Evolutionary conservation across 805 yeast species (phyloP).

Genomic region (Candida silvicultrix): DNA sequence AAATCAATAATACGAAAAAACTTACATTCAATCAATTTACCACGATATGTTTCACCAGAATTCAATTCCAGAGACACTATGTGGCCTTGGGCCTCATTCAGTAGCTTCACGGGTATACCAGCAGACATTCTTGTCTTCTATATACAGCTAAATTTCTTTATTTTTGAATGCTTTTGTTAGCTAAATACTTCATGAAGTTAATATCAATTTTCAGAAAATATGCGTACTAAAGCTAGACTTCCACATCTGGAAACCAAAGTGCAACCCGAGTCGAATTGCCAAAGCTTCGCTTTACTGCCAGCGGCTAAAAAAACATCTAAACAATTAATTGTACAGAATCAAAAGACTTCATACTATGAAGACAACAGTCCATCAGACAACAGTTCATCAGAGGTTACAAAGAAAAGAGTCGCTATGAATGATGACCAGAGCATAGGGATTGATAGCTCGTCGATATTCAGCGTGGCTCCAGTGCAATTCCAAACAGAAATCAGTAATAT

Average conservation of each 20-base stretch:
- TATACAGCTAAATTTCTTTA: background rate
- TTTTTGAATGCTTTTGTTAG: too few species aligned
- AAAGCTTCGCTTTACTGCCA: background rate
- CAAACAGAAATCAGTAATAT: constrained; percentile 42
- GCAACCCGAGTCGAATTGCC: background rate
- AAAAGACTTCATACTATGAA: background rate
- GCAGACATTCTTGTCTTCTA: constrained; percentile 26
- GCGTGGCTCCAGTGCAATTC: constrained; percentile 41
- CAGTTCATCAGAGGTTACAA: too few species aligned
- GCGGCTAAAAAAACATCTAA: background rate
- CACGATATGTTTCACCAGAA: constrained; percentile 84
- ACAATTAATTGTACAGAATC: too few species aligned
- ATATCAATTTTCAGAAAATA: background rate
- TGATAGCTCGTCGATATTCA: constrained; percentile 13
- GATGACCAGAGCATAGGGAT: constrained; percentile 6
- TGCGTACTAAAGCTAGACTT: background rate
- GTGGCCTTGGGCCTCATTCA: constrained; percentile 90
- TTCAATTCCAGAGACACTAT: constrained; percentile 73
- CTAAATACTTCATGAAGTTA: background rate
- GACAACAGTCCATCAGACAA: too few species aligned
- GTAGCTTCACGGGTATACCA: constrained; percentile 78
- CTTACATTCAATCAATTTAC: constrained; percentile 70
- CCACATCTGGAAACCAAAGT: background rate
- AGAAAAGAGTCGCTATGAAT: constrained; percentile 1
- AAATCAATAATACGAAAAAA: background rate